These are phyloP conservation scores for Candida cerambycidarum DNA, from an alignment of 805 yeast genomes.

Conservation along the genomic window DNA sequence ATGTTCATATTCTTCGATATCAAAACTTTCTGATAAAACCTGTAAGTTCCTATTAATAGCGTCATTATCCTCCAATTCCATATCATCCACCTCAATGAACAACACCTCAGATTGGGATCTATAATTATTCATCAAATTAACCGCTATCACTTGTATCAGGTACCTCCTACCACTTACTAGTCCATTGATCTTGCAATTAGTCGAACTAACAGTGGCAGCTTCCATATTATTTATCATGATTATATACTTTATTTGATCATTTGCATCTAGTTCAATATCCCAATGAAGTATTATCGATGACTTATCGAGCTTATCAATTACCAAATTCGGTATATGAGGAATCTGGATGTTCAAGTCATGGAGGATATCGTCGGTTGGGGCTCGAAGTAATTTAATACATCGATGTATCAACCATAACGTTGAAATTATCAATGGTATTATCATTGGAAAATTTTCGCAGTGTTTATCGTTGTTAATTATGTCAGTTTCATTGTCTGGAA, in stretches of 20 bases:
- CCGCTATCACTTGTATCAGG: slow-evolving; percentile 37
- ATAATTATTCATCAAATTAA: slow-evolving; percentile 35
- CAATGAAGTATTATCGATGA: slow-evolving; percentile 53
- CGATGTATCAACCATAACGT: slow-evolving; percentile 41
- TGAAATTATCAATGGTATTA: slow-evolving; percentile 35
- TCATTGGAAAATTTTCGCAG: slow-evolving; percentile 18
- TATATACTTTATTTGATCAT: slow-evolving; percentile 33
- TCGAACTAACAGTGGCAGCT: slow-evolving; percentile 35
- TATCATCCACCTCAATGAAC: slow-evolving; percentile 26
- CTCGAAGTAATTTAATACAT: slow-evolving; percentile 32
- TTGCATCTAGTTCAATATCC: slow-evolving; percentile 39
- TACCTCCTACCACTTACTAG: slow-evolving; percentile 28
- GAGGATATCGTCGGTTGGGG: slow-evolving; percentile 47
- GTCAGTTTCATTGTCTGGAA: too few relatives aligned
- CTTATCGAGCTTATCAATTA: slow-evolving; percentile 53
- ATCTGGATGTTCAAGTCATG: slow-evolving; percentile 50
- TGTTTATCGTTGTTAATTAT: not conserved
- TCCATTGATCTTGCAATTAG: slow-evolving; percentile 34
- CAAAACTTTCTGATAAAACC: not conserved
- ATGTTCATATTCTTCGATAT: not conserved
- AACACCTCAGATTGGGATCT: slow-evolving; percentile 34
- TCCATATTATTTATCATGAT: slow-evolving; percentile 35
- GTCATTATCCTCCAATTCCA: not conserved
- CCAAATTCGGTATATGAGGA: slow-evolving; percentile 55
- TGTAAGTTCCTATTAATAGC: not conserved